These are phyloP conservation scores for Globisporangium canariense DNA, from an alignment of 352 stramenopile genomes.

Conservation along the genomic window DNA sequence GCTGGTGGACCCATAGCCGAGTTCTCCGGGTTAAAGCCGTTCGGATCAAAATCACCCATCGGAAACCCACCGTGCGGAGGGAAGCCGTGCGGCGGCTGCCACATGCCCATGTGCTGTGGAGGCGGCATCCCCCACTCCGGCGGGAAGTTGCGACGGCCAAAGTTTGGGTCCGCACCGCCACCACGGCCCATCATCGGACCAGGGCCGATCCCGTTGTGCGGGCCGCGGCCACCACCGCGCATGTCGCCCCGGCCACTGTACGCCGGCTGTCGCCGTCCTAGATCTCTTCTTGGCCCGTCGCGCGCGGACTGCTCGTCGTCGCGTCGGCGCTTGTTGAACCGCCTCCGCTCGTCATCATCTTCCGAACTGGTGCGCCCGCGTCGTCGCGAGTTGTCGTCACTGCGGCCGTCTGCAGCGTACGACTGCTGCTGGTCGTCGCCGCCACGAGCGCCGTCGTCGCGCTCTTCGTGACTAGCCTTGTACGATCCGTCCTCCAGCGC, in stretches of 20 bases:
- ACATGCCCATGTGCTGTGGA: constrained; percentile 57
- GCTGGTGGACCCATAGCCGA: constrained; percentile 54
- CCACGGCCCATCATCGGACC: constrained; percentile 15
- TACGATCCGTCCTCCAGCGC: constrained; percentile 63
- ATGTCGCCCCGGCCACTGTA: constrained; percentile 27
- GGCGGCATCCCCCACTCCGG: constrained; percentile 68
- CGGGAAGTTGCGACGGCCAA: constrained; percentile 55
- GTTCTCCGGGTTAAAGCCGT: constrained; percentile 61
- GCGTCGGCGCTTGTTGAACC: constrained; percentile 56
- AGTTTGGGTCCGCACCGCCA: constrained; percentile 25
- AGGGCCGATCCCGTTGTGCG: constrained; percentile 7
- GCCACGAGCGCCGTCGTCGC: constrained; percentile 5
- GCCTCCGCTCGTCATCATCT: constrained; percentile 52
- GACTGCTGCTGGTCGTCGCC: constrained; percentile 10
- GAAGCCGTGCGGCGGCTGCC: constrained; percentile 45
- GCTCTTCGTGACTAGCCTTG: constrained; percentile 30
- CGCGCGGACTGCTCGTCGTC: constrained; percentile 39
- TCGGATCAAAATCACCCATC: constrained; percentile 69
- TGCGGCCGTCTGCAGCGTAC: constrained; percentile 14
- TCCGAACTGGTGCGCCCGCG: constrained; percentile 36
- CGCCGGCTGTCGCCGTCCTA: constrained; percentile 17
- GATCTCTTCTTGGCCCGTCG: constrained; percentile 23
- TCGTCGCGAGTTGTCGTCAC: constrained; percentile 31
- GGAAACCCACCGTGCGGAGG: constrained; percentile 40
- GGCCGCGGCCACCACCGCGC: constrained; percentile 24